Percentiles rank a stretch among this genome's conserved stretches.
Conservation (phyloP, 345 rosid species). For the Kandelia obovata region DNA sequence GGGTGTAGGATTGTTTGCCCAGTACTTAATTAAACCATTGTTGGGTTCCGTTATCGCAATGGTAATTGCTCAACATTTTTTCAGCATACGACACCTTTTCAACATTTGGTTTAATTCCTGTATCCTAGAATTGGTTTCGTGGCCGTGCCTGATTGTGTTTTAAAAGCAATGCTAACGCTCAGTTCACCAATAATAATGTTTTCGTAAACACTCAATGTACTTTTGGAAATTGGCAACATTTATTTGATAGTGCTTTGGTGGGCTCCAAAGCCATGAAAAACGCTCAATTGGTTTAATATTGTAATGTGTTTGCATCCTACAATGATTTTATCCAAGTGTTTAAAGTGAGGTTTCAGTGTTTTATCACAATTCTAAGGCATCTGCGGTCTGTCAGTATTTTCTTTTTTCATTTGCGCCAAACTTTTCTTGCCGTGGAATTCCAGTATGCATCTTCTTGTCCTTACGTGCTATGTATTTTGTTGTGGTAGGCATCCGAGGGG, state of each 20-base stretch:
- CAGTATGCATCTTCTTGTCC: not conserved
- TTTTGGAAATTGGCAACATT: not conserved
- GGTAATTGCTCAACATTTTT: slow-evolving; percentile 40
- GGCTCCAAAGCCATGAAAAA: not conserved
- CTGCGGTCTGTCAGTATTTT: not conserved
- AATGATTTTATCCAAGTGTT: not conserved
- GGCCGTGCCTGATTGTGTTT: not conserved
- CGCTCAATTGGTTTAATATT: no score
- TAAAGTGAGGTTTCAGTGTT: not conserved
- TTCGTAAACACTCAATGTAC: not conserved
- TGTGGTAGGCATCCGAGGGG: not conserved
- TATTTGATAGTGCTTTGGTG: not conserved
- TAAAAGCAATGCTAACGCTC: not conserved
- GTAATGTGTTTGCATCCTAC: no score
- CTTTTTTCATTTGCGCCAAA: not conserved
- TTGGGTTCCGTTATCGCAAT: slow-evolving; percentile 75
- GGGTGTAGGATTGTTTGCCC: slow-evolving; percentile 94
- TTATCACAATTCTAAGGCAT: not conserved
- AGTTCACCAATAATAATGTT: slow-evolving; percentile 1
- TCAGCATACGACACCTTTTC: not conserved
- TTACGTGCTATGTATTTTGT: not conserved
- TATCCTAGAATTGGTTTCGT: not conserved
- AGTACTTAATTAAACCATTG: slow-evolving; percentile 79
- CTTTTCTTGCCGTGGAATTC: not conserved
- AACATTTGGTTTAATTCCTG: slow-evolving; percentile 4